These are phyloP conservation scores for Rhizopogon roseolus DNA, from an alignment of 768 basidiomycete species.

Conservation along the genomic window DNA sequence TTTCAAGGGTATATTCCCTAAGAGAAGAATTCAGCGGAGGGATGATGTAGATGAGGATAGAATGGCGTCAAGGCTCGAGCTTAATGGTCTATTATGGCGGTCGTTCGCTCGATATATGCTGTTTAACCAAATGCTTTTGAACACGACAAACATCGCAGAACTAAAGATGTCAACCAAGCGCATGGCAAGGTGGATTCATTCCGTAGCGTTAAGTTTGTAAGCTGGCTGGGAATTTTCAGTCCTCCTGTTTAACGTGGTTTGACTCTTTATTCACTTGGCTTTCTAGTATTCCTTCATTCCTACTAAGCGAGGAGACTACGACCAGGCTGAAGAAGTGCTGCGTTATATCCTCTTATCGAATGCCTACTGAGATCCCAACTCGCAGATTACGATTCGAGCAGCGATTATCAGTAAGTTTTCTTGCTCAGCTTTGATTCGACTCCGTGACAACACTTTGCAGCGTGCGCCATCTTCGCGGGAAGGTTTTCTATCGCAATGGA, in stretches of 20 bases:
- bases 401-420: slow-evolving; percentile 64
- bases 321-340: slow-evolving; percentile 68
- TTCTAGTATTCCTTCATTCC: slow-evolving; percentile 70
- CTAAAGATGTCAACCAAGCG: slow-evolving; percentile 35
- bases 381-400: slow-evolving; percentile 70
- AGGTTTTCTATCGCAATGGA: slow-evolving; percentile 60
- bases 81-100: slow-evolving; percentile 47
- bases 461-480: slow-evolving; percentile 62
- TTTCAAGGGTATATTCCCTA: slow-evolving; percentile 69
- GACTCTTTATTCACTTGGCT: neutral
- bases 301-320: slow-evolving; percentile 57
- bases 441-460: slow-evolving; percentile 32
- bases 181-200: slow-evolving; percentile 56
- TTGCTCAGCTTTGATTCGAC: neutral
- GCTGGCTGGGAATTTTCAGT: slow-evolving; percentile 74
- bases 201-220: slow-evolving; percentile 75
- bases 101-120: neutral
- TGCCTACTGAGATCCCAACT: slow-evolving; percentile 56
- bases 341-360: slow-evolving; percentile 72
- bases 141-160: slow-evolving; percentile 52
- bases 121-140: slow-evolving; percentile 26
- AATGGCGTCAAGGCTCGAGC: slow-evolving; percentile 73
- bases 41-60: slow-evolving; percentile 62
- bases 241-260: slow-evolving; percentile 1
- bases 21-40: slow-evolving; percentile 33